Percentiles rank a stretch among this genome's conserved stretches.
phyloP scores from a whole-genome alignment of 768 basidiomycete genomes.

The Mycena haematopus region DNA sequence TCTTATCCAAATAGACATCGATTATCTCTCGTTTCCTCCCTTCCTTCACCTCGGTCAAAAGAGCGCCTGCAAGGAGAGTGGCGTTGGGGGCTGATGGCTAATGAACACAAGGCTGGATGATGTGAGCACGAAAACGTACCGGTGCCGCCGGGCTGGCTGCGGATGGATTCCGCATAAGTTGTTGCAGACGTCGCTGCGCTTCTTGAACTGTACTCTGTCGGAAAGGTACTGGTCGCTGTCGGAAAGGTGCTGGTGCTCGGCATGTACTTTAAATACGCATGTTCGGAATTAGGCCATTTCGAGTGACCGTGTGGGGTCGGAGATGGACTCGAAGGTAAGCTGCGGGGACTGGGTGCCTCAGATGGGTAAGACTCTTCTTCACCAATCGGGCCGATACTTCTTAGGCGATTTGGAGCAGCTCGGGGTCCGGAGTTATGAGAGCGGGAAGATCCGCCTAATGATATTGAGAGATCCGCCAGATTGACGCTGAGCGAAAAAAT shows the following conservation, averaged over 20 bases:
- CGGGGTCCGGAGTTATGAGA: conserved; percentile 22
- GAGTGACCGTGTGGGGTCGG: conserved; percentile 11
- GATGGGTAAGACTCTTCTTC: conserved; percentile 19
- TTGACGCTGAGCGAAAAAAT: neutral
- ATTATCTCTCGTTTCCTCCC: conserved; percentile 33
- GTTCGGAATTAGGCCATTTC: neutral
- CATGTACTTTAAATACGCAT: conserved; percentile 3
- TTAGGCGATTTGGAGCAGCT: conserved; percentile 4
- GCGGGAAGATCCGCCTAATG: conserved; percentile 21
- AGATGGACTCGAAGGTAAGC: conserved; percentile 4
- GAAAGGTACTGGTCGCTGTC: conserved; percentile 13
- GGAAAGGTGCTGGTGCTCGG: conserved; percentile 20
- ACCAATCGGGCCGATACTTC: conserved; percentile 18
- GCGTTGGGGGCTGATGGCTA: conserved; percentile 26
- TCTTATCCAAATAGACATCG: conserved; percentile 32
- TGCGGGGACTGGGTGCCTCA: neutral
- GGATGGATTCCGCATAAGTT: conserved; percentile 25
- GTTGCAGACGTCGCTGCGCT: neutral
- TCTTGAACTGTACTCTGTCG: conserved; percentile 10
- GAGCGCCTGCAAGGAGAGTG: conserved; percentile 34
- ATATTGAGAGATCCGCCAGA: neutral
- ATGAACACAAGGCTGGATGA: neutral
- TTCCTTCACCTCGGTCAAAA: conserved; percentile 34
- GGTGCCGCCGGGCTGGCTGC: conserved; percentile 16
- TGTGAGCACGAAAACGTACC: conserved; percentile 8